Conservation (phyloP, 2,329 filamentous ascomycete species). For the Fusarium caatingaense region DNA sequence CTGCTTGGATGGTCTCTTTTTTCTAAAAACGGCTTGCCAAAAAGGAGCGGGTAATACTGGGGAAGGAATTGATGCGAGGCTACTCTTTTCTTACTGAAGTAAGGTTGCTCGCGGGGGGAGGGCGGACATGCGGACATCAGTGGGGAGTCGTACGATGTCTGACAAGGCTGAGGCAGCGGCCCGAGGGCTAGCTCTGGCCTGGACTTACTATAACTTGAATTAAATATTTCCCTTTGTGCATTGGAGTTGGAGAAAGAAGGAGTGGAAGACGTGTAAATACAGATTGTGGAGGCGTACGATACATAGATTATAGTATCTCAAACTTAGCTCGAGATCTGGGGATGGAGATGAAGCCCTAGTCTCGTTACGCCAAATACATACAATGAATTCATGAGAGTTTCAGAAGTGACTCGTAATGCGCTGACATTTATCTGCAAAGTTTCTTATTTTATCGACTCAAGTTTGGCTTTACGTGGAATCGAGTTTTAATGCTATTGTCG, state of each 20-base stretch:
- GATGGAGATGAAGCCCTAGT: constrained; percentile 24
- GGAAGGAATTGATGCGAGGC: constrained; percentile 44
- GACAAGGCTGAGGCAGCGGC: constrained; percentile 45
- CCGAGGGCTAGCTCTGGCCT: constrained; percentile 37
- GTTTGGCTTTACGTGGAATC: not conserved
- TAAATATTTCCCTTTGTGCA: constrained; percentile 47
- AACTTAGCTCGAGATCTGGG: constrained; percentile 19
- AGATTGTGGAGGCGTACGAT: constrained; percentile 37
- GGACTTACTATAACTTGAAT: constrained; percentile 29
- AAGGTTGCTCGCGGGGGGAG: constrained; percentile 38
- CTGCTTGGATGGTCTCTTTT: constrained; percentile 30
- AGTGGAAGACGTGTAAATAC: constrained; percentile 37
- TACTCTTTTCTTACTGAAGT: constrained; percentile 36
- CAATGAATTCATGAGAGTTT: constrained; percentile 12
- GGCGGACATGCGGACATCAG: constrained; percentile 40
- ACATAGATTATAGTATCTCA: constrained; percentile 17
- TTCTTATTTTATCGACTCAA: not conserved
- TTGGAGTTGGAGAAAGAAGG: constrained; percentile 21
- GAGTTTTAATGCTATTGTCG: not conserved
- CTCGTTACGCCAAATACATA: constrained; percentile 35
- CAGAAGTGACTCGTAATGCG: not conserved
- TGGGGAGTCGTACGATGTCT: constrained; percentile 47
- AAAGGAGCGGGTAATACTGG: constrained; percentile 47
- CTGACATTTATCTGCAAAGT: not conserved
- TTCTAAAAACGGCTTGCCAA: constrained; percentile 26